Evolutionary conservation across 352 stramenopile genomes (phyloP), one percentile per base, ranked within the genome.

Genomic region (Thraustochytrium striatum): DNA sequence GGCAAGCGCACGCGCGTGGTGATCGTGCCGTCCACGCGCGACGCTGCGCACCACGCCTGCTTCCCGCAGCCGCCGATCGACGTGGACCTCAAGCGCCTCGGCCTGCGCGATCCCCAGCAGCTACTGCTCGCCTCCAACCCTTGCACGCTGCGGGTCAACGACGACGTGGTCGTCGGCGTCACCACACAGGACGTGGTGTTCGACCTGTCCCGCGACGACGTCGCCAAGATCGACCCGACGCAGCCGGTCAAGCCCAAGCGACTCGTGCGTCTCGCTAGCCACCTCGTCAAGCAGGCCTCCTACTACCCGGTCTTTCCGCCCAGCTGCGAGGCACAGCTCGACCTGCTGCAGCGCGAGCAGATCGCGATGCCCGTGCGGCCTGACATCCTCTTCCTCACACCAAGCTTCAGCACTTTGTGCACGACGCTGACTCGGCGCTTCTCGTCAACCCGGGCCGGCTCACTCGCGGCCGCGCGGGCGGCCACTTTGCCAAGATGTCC

Each of bases 81-180:
- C 59, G 50, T 47, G 0, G 33, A 35, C 62, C 25, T 62, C 47
- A 5, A 79, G 39, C n/a, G n/a, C n/a, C n/a, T n/a, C n/a, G n/a
- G n/a, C n/a, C n/a, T n/a, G n/a, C n/a, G n/a, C n/a, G 36, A 65
- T 25, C 35, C 69, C 13, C 72, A 92, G 85, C 89, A 94, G 28
- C 88, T 98, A 5, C 91, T 97, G 82, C 93, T 95, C 81, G 90
- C 97, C 81, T 89, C 94, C 0, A 99, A 99, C 82, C 95, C 95
- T 7, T 95, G 89, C 75, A 97, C 92, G 28, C 93, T 99, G 7
- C 32, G 21, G 59, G 87, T 88, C 61, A 91, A 98, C 73, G 94
- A 92, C 61, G 81, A 97, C 16, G 85, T 95, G 13, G n/a, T n/a
- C n/a, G 90, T 99, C 70, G 93, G 92, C 53, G 88, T 96, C 36